Percentiles rank a stretch among this genome's conserved stretches.
Evolutionary conservation across 2,329 filamentous ascomycete species (phyloP).

Genomic region (Thelonectria rubi): DNA sequence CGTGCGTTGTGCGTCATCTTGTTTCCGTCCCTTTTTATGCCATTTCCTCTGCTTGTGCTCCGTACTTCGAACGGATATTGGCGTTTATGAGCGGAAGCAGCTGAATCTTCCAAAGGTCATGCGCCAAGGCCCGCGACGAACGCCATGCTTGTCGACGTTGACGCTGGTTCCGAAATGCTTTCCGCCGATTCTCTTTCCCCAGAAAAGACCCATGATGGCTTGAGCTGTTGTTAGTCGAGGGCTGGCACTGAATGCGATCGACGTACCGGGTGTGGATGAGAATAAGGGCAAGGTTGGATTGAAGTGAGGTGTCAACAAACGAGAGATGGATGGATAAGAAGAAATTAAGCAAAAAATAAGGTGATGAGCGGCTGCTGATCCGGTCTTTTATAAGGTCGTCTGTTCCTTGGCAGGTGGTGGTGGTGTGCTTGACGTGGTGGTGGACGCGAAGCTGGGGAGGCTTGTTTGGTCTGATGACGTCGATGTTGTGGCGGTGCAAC

Average conservation of each 20-base stretch:
- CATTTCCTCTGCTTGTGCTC: no score
- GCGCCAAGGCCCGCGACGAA: constrained; percentile 60
- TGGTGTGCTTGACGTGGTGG: background rate
- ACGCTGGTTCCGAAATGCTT: constrained; percentile 61
- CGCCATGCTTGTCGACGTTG: constrained; percentile 55
- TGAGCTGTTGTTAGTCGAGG: constrained; percentile 7
- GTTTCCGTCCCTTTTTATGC: background rate
- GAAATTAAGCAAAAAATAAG: constrained; percentile 35
- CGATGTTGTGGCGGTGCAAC: constrained; percentile 35
- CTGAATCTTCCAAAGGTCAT: constrained; percentile 60
- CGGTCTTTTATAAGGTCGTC: constrained; percentile 28
- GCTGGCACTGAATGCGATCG: background rate
- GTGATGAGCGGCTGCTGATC: constrained; percentile 35
- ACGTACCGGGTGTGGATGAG: background rate
- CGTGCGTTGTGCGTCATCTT: background rate
- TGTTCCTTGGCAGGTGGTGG: constrained; percentile 32
- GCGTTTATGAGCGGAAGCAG: constrained; percentile 54
- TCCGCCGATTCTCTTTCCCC: constrained; percentile 56
- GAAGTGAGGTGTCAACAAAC: constrained; percentile 30
- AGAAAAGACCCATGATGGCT: constrained; percentile 57
- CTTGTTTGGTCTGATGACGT: constrained; percentile 36
- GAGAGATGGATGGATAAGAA: constrained; percentile 30
- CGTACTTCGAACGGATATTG: constrained; percentile 20
- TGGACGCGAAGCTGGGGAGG: constrained; percentile 33
- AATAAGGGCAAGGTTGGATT: background rate